phyloP scores from a whole-genome alignment of 2,329 filamentous ascomycete species.

The Capronia coronata region DNA sequence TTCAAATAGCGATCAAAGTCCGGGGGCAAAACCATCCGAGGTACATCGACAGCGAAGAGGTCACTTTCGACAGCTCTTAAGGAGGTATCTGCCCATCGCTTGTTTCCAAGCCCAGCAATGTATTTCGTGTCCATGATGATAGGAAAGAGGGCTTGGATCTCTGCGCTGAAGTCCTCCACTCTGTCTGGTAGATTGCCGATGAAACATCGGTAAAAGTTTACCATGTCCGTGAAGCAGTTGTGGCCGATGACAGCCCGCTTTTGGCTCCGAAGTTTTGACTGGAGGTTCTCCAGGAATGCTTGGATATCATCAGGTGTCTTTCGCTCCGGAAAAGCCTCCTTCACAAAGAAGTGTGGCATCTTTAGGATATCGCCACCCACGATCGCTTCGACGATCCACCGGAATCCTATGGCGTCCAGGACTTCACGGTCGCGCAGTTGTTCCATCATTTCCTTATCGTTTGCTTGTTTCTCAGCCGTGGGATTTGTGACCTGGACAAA shows the following conservation, averaged over 20 bases:
- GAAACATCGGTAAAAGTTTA: slow-evolving; percentile 57
- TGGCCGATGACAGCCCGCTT: slow-evolving; percentile 54
- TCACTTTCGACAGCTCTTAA: slow-evolving; percentile 46
- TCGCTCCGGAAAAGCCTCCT: slow-evolving; percentile 26
- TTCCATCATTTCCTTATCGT: slow-evolving; percentile 30
- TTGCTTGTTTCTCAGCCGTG: slow-evolving; percentile 33
- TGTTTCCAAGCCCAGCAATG: slow-evolving; percentile 44
- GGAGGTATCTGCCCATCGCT: slow-evolving; percentile 35
- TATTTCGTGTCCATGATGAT: slow-evolving; percentile 58
- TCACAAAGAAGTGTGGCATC: slow-evolving; percentile 34
- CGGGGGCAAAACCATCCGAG: slow-evolving; percentile 32
- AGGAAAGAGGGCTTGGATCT: slow-evolving; percentile 51
- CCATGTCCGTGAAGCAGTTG: slow-evolving; percentile 57
- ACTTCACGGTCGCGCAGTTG: slow-evolving; percentile 31
- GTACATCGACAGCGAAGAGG: slow-evolving; percentile 34
- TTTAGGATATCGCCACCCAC: slow-evolving; percentile 38
- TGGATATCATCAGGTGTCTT: slow-evolving; percentile 25
- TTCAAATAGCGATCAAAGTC: slow-evolving; percentile 34
- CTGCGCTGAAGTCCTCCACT: slow-evolving; percentile 48
- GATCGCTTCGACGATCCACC: slow-evolving; percentile 45
- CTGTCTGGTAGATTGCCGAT: slow-evolving; percentile 52
- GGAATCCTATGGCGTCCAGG: slow-evolving; percentile 37
- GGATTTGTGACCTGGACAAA: slow-evolving; percentile 40
- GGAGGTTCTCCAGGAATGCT: slow-evolving; percentile 31
- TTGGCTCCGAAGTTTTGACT: slow-evolving; percentile 40